Evolutionary conservation across 257 asterid species (phyloP).

Genomic region (Solanum raphanifolium): DNA sequence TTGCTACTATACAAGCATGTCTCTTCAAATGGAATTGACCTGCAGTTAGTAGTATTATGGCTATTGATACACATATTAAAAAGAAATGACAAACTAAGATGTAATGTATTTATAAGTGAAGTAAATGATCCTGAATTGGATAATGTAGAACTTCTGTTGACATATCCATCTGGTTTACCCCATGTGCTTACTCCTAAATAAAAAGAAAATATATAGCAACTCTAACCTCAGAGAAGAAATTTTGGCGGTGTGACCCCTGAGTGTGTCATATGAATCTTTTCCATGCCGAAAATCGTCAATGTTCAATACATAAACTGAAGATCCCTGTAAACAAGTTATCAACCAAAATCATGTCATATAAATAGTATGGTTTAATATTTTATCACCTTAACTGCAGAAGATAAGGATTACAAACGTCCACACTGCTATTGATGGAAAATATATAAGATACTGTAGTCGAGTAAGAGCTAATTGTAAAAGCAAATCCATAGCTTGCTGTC

Average conservation of each 20-base stretch:
- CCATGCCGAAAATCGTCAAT: constrained; percentile 18
- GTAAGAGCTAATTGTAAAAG: not conserved
- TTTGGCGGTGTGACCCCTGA: constrained; percentile 53
- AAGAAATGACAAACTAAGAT: not conserved
- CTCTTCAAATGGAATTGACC: constrained; percentile 45
- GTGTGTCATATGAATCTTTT: constrained; percentile 7
- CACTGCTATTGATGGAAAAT: not conserved
- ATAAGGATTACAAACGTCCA: not conserved
- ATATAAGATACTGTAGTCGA: not conserved
- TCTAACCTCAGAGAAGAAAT: constrained; percentile 63
- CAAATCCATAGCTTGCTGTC: not conserved
- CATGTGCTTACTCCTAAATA: not conserved
- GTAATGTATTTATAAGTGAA: not conserved
- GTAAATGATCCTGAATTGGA: not conserved
- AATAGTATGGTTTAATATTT: not conserved
- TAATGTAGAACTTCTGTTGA: not conserved
- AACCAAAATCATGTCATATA: not conserved
- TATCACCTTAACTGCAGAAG: not conserved
- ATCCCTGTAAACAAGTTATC: constrained; percentile 36
- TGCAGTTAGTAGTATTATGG: constrained; percentile 13
- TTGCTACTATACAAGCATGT: constrained; percentile 18
- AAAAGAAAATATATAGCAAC: constrained; percentile 3
- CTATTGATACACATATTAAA: not conserved
- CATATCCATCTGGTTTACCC: not conserved
- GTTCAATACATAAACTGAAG: constrained; percentile 21